phyloP scores from a whole-genome alignment of 1,284 basidiomycete species.

The Puccinia polysora region DNA sequence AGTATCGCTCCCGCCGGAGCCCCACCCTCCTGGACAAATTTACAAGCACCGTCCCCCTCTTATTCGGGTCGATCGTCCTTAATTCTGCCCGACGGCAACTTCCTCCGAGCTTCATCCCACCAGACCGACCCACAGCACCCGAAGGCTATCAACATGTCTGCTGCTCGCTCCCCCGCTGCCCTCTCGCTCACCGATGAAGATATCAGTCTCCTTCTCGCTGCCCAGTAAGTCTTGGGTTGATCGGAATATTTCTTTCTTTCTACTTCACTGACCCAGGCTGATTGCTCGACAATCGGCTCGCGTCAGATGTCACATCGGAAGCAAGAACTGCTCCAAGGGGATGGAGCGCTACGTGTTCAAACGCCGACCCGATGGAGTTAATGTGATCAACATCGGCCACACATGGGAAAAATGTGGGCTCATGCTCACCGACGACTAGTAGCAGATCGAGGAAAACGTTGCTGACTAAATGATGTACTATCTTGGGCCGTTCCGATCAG shows the following conservation, averaged over 20 bases:
- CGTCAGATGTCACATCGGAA: conserved; percentile 55
- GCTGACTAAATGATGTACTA: conserved; percentile 7
- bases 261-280: conserved; percentile 39
- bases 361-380: conserved; percentile 88
- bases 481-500: too few species aligned
- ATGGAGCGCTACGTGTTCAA: conserved; percentile 99
- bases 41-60: not conserved
- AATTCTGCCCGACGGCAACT: not conserved
- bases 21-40: not conserved
- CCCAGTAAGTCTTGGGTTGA: conserved; percentile 80
- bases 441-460: not conserved
- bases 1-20: not conserved
- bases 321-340: conserved; percentile 98
- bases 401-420: conserved; percentile 89
- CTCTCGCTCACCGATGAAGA: conserved; percentile 94
- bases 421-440: conserved; percentile 61
- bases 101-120: not conserved
- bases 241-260: conserved; percentile 37
- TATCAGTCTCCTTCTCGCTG: conserved; percentile 87
- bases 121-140: not conserved
- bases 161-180: conserved; percentile 79
- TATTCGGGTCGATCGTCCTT: too few species aligned
- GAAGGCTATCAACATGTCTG: conserved; percentile 24
- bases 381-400: conserved; percentile 97
- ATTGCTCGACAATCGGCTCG: too few species aligned